Base-by-base conservation (phyloP, 352 stramenopile species). In the Globisporangium echinulatum region DNA sequence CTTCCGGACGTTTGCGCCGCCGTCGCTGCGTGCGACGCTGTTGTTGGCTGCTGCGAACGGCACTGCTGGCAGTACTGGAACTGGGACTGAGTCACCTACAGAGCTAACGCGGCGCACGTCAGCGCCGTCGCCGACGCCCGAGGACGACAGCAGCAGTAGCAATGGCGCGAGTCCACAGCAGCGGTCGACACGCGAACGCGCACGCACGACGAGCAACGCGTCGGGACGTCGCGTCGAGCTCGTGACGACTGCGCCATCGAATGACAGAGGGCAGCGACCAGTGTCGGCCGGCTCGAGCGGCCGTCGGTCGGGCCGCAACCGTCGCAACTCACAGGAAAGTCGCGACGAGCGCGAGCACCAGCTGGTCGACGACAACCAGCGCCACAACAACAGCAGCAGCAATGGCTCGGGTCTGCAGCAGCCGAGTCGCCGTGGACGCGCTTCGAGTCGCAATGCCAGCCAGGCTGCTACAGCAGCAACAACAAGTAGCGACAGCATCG, bases 1-100 rank as follows among this genome's bases (percentile, higher is more conserved):
- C 7, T 96, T 96, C 38, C 68, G 70, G 8, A 79, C 72, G 14
- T 74, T 66, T 58, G 68, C 64, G 50, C 70, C 74, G 48, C 68
- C 70, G 54, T 69, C 17, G 19, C 39, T 67, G 4, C 55, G 55
- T 1, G 17, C 61, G 7, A 59, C 61, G 43, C 25, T 63, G 25
- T 50, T 63, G 42, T 10, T 59, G 33, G 61, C 61, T 7, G 55
- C 61, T 13, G 64, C 50, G 17, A 56, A 52, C 13, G 25, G 25
- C 25, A 33, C 25, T 33, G 25, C 25, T 33, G 25, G 25, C 25
- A 33, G 25, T 33, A 33, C 25, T 33, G 25, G 25, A 33, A 3
- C 25, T 33, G 25, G 25, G 25, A 33, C 25, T 33, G 25, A 33
- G 25, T 33, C 25, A 33, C 44, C 42, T 8, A 44, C 40, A 13